Conservation (phyloP, 192 early-diverging fungal genomes). For the Rhizophagus prolifer region DNA sequence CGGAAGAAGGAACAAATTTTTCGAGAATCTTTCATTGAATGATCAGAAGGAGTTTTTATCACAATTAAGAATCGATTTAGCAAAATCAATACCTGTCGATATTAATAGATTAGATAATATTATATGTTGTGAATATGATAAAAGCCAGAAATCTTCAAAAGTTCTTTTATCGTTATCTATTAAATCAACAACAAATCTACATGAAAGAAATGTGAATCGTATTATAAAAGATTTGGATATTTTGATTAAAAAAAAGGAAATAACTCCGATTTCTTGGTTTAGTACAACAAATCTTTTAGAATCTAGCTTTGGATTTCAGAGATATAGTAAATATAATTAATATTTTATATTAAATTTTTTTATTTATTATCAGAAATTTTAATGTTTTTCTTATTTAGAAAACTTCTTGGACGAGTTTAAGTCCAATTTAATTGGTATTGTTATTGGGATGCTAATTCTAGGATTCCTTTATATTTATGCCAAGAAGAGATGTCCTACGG, state of each 20-base stretch:
- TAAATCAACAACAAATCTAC: neutral
- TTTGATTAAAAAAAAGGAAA: constrained; percentile 9
- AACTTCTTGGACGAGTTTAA: neutral
- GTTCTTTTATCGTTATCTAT: neutral
- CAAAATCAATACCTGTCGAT: neutral
- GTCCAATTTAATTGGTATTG: neutral
- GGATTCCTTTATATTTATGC: neutral
- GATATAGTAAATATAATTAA: neutral
- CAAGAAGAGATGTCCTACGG: neutral
- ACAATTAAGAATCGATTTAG: neutral
- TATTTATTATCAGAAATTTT: neutral
- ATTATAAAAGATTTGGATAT: neutral
- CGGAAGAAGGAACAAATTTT: neutral
- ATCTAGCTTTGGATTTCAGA: neutral
- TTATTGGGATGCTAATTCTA: neutral
- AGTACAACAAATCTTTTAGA: neutral
- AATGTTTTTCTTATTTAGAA: neutral
- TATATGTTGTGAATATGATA: neutral
- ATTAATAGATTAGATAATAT: neutral
- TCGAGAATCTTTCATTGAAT: neutral
- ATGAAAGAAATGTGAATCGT: neutral
- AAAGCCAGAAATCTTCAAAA: too few relatives aligned
- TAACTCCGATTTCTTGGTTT: neutral
- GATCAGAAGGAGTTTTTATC: neutral
- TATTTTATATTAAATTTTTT: neutral